Percentiles rank a stretch among this genome's conserved stretches.
phyloP scores from a whole-genome alignment of 768 basidiomycete species.

The Filobasidium floriforme region DNA sequence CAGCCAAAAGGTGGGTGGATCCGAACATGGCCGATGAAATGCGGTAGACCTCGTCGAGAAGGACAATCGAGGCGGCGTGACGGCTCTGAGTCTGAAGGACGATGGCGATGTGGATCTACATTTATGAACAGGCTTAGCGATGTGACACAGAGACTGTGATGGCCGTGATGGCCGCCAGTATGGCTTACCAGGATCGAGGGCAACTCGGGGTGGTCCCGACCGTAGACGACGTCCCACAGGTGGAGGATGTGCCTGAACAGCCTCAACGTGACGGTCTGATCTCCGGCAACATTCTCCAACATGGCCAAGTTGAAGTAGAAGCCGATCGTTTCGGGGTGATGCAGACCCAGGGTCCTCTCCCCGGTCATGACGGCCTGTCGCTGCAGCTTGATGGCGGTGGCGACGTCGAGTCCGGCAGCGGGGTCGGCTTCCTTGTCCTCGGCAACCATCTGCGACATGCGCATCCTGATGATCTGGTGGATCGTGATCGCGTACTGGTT shows the following conservation, averaged over 20 bases:
- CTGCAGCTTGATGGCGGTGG: slow-evolving; percentile 45
- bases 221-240: slow-evolving; percentile 47
- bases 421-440: slow-evolving; percentile 40
- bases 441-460: slow-evolving; percentile 35
- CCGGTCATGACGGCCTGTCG: slow-evolving; percentile 48
- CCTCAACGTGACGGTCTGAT: slow-evolving; percentile 39
- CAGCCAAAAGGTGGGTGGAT: slow-evolving; percentile 42
- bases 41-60: slow-evolving; percentile 37
- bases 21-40: slow-evolving; percentile 43
- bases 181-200: slow-evolving; percentile 44
- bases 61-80: slow-evolving; percentile 37
- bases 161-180: neutral
- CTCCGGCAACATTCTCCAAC: slow-evolving; percentile 47
- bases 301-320: slow-evolving; percentile 49
- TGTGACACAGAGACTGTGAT: neutral
- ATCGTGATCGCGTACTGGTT: slow-evolving; percentile 47
- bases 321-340: slow-evolving; percentile 44
- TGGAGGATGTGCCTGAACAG: slow-evolving; percentile 45
- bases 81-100: slow-evolving; percentile 40
- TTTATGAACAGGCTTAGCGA: neutral
- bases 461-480: slow-evolving; percentile 44
- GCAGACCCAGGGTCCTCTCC: slow-evolving; percentile 47
- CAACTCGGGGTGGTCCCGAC: slow-evolving; percentile 45
- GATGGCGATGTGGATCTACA: slow-evolving; percentile 43
- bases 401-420: slow-evolving; percentile 40